Conservation (phyloP, 2,329 filamentous ascomycete species). For the Seiridium unicorne region DNA sequence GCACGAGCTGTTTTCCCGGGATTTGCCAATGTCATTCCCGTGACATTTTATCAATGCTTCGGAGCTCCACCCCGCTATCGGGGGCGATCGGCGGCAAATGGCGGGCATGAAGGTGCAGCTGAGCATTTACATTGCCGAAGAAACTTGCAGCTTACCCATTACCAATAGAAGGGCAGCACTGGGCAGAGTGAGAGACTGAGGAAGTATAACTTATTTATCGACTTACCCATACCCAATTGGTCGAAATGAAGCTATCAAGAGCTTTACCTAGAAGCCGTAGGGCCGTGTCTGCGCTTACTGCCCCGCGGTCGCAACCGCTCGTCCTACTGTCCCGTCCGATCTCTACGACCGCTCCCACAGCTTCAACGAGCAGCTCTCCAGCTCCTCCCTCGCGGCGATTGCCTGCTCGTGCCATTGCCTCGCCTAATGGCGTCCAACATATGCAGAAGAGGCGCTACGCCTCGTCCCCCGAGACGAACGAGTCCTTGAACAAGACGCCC, state of each 20-base stretch:
- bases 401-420: background rate
- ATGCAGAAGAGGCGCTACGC: conserved; percentile 17
- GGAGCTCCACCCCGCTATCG: conserved; percentile 8
- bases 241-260: conserved; percentile 18
- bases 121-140: too few relatives aligned
- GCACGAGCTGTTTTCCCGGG: background rate
- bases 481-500: conserved; percentile 59
- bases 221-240: conserved; percentile 9
- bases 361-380: background rate
- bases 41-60: conserved; percentile 3
- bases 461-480: conserved; percentile 11
- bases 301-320: conserved; percentile 2
- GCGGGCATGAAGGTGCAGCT: background rate
- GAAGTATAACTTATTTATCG: too few relatives aligned
- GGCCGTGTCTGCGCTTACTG: background rate
- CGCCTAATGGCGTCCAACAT: background rate
- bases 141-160: too few relatives aligned
- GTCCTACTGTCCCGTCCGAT: background rate
- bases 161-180: too few relatives aligned
- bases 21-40: conserved; percentile 1
- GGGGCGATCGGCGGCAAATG: background rate
- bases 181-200: too few relatives aligned
- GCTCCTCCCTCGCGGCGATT: background rate
- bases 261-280: conserved; percentile 2
- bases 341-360: background rate